phyloP scores from a whole-genome alignment of 1,139 yeast species.

The Saccharomycopsis crataegensis region DNA sequence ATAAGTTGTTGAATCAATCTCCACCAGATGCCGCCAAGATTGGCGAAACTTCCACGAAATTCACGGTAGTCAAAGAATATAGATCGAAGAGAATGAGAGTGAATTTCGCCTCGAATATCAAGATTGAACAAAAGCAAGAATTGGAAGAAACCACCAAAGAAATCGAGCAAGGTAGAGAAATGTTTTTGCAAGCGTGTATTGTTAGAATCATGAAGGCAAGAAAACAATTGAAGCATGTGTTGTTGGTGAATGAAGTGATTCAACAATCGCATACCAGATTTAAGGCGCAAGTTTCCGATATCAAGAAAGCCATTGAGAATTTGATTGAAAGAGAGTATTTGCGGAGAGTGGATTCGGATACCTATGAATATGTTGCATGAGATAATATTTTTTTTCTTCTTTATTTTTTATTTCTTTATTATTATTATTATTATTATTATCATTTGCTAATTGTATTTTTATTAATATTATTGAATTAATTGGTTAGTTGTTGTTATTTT shows the following conservation, averaged over 20 bases:
- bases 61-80: constrained; percentile 72
- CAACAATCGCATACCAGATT: constrained; percentile 76
- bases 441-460: background rate
- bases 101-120: constrained; percentile 78
- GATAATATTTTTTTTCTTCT: background rate
- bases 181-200: constrained; percentile 84
- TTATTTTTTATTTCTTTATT: background rate
- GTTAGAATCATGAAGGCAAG: constrained; percentile 96
- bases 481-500: background rate
- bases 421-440: background rate
- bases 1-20: constrained; percentile 60
- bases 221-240: constrained; percentile 69
- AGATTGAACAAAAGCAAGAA: constrained; percentile 70
- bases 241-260: constrained; percentile 79
- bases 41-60: constrained; percentile 48
- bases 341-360: constrained; percentile 64
- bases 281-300: constrained; percentile 77
- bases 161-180: constrained; percentile 79
- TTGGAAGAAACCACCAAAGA: constrained; percentile 78
- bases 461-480: background rate
- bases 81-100: constrained; percentile 79
- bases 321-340: constrained; percentile 84
- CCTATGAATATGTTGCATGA: constrained; percentile 73
- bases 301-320: constrained; percentile 78
- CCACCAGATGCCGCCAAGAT: constrained; percentile 54